Evolutionary conservation across 148 eudicot species (phyloP).

Genomic region (Arbutus unedo): DNA sequence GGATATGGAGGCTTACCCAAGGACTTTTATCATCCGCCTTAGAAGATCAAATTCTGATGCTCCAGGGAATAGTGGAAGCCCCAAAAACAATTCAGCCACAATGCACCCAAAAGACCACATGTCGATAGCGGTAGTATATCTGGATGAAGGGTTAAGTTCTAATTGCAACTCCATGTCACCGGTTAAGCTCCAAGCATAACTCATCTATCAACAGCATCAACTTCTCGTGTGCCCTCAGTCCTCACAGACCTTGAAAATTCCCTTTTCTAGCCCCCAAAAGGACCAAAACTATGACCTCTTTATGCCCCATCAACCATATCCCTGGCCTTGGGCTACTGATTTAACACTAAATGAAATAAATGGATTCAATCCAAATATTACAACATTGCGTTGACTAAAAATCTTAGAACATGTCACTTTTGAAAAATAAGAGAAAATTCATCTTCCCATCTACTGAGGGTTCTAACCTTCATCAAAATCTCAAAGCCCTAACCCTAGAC

Average conservation of each 20-base stretch:
- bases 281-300: not conserved
- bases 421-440: too few relatives aligned
- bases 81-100: conserved; percentile 92
- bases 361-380: not conserved
- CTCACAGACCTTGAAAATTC: not conserved
- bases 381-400: not conserved
- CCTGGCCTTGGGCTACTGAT: not conserved
- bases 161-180: conserved; percentile 8
- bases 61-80: conserved; percentile 94
- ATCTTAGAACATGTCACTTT: not conserved
- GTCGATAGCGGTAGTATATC: conserved; percentile 93
- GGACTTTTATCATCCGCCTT: conserved; percentile 82
- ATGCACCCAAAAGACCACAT: conserved; percentile 99
- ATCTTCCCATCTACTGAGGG: not conserved
- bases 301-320: not conserved
- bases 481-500: not conserved
- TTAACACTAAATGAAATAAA: not conserved
- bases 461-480: not conserved
- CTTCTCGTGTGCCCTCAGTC: not conserved
- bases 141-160: conserved; percentile 54
- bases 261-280: not conserved
- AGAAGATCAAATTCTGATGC: conserved; percentile 95
- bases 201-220: conserved; percentile 10
- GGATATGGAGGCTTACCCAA: conserved; percentile 59
- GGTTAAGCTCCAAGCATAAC: not conserved